A percentile compares a stretch with the other conserved stretches of the same genome.
These are phyloP conservation scores for Aspergillus neotritici DNA, from an alignment of 2,329 filamentous ascomycete species.

Conservation along the genomic window DNA sequence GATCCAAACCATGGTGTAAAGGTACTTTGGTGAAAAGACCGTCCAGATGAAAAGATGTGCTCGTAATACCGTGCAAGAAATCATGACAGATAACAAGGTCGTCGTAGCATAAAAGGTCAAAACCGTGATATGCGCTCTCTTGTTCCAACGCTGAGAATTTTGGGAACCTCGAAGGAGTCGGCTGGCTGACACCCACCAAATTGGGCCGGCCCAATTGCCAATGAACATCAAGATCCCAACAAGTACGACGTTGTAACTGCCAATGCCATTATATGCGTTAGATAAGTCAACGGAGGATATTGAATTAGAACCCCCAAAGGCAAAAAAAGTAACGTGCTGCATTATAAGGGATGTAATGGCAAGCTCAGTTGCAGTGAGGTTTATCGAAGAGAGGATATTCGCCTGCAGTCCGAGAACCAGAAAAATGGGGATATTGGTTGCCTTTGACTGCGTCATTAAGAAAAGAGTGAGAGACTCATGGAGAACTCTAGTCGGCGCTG, in stretches of 20 bases:
- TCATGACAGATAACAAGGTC: slow-evolving; percentile 71
- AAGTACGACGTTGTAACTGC: slow-evolving; percentile 68
- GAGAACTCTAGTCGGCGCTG: slow-evolving; percentile 18
- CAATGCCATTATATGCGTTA: slow-evolving; percentile 89
- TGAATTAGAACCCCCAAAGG: slow-evolving; percentile 83
- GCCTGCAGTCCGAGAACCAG: slow-evolving; percentile 65
- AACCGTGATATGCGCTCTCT: slow-evolving; percentile 51
- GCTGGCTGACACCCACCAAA: slow-evolving; percentile 75
- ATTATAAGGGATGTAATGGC: slow-evolving; percentile 68
- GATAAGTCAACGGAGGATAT: slow-evolving; percentile 94
- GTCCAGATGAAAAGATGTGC: slow-evolving; percentile 98
- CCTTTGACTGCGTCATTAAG: slow-evolving; percentile 78
- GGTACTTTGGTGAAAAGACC: slow-evolving; percentile 93
- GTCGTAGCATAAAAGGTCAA: slow-evolving; percentile 66
- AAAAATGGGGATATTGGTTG: slow-evolving; percentile 79
- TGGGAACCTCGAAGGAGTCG: slow-evolving; percentile 22
- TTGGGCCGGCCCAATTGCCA: slow-evolving; percentile 83
- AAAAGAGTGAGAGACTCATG: slow-evolving; percentile 72
- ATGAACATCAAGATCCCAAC: slow-evolving; percentile 81
- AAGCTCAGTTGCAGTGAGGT: slow-evolving; percentile 49
- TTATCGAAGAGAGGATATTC: slow-evolving; percentile 44
- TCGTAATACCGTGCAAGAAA: slow-evolving; percentile 73
- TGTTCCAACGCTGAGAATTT: slow-evolving; percentile 13
- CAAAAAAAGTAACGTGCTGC: slow-evolving; percentile 80
- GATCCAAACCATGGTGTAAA: slow-evolving; percentile 88